Percentiles rank a stretch among this genome's conserved stretches.
Evolutionary conservation across 1,284 basidiomycete genomes (phyloP).

Genomic region (Malassezia vespertilionis): DNA sequence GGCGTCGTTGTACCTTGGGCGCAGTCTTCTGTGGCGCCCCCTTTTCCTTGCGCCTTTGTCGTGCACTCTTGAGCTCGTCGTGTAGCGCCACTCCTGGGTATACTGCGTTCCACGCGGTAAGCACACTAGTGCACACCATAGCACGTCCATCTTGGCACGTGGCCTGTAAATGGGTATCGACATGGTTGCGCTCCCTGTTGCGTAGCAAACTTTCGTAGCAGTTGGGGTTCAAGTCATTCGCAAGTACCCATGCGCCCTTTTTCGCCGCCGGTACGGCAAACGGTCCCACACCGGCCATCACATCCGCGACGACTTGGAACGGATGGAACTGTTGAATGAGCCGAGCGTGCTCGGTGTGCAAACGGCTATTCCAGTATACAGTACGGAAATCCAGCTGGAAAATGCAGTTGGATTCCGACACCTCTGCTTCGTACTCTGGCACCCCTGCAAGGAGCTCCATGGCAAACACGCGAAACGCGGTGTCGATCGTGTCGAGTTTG

Average conservation of each 20-base stretch:
- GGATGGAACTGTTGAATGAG: slow-evolving; percentile 61
- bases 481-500: slow-evolving; percentile 79
- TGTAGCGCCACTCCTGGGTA: slow-evolving; percentile 17
- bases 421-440: slow-evolving; percentile 62
- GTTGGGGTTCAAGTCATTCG: slow-evolving; percentile 88
- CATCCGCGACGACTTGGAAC: slow-evolving; percentile 67
- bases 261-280: slow-evolving; percentile 88
- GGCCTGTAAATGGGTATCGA: slow-evolving; percentile 19
- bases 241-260: slow-evolving; percentile 64
- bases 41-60: slow-evolving; percentile 10
- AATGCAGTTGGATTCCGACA: slow-evolving; percentile 56
- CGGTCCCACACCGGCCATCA: slow-evolving; percentile 94
- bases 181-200: slow-evolving; percentile 31
- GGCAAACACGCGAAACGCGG: slow-evolving; percentile 79
- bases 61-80: slow-evolving; percentile 8
- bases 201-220: slow-evolving; percentile 62
- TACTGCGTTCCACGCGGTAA: slow-evolving; percentile 21
- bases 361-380: slow-evolving; percentile 95
- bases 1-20: neutral
- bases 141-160: slow-evolving; percentile 32
- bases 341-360: slow-evolving; percentile 80
- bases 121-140: slow-evolving; percentile 25
- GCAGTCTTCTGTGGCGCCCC: neutral
- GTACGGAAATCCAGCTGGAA: slow-evolving; percentile 89
- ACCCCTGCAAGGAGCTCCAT: slow-evolving; percentile 96